phyloP scores from a whole-genome alignment of 495 filamentous ascomycete species.

The Melanomma pulvis-pyrius region DNA sequence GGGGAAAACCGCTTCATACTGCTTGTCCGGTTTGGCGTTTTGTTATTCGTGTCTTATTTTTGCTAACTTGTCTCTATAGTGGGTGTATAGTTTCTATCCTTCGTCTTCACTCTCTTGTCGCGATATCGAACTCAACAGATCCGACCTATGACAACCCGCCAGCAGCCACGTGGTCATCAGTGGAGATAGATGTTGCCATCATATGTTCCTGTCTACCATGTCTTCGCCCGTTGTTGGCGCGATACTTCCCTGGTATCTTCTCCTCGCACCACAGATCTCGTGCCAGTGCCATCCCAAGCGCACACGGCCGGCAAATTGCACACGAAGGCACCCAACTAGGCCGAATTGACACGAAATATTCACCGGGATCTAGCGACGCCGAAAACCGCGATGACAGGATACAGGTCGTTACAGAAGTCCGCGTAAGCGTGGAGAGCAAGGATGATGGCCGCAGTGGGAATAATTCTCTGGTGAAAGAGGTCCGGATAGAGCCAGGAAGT shows the following conservation, averaged over 20 bases:
- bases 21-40: too few relatives aligned
- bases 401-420: slow-evolving; percentile 15
- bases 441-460: not conserved
- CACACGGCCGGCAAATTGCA: slow-evolving; percentile 8
- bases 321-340: not conserved
- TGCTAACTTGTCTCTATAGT: slow-evolving; percentile 24
- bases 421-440: slow-evolving; percentile 19
- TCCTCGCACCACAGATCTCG: not conserved
- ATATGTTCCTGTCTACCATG: slow-evolving; percentile 44
- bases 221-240: slow-evolving; percentile 36
- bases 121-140: slow-evolving; percentile 39
- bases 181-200: slow-evolving; percentile 43
- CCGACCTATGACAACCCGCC: slow-evolving; percentile 40
- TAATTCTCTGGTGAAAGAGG: slow-evolving; percentile 1
- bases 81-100: slow-evolving; percentile 44
- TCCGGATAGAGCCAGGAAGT: not conserved
- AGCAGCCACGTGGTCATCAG: slow-evolving; percentile 39
- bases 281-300: not conserved
- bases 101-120: slow-evolving; percentile 42
- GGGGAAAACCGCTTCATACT: not conserved
- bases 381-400: slow-evolving; percentile 11
- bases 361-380: slow-evolving; percentile 7
- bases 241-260: slow-evolving; percentile 35
- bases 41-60: not conserved
- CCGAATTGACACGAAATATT: slow-evolving; percentile 5